These are phyloP conservation scores for Prunella vulgaris DNA, from an alignment of 257 asterid genomes.

Conservation along the genomic window DNA sequence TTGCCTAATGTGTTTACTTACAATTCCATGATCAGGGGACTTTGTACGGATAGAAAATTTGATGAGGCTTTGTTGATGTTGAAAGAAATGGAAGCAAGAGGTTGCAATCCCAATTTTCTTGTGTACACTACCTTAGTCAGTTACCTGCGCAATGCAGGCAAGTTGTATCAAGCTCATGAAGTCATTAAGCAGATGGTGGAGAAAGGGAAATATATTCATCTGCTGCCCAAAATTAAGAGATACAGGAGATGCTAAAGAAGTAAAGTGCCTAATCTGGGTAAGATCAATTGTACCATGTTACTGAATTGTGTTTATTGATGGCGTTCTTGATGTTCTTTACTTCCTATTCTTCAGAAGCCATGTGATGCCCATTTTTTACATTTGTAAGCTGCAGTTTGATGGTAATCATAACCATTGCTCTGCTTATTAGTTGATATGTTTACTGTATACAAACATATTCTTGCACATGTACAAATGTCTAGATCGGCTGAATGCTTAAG, in stretches of 20 bases:
- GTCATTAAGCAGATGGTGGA: constrained; percentile 76
- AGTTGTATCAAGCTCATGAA: constrained; percentile 68
- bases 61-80: constrained; percentile 80
- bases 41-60: constrained; percentile 67
- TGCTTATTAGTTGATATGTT: not conserved
- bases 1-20: constrained; percentile 92
- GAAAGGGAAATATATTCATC: constrained; percentile 68
- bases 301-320: constrained; percentile 16
- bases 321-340: constrained; percentile 2
- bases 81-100: constrained; percentile 82
- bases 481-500: not conserved
- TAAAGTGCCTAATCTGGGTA: not conserved
- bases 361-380: too few species aligned
- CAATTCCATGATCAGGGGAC: constrained; percentile 91
- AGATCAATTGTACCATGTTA: constrained; percentile 17
- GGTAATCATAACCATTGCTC: too few species aligned
- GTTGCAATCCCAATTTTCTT: constrained; percentile 87
- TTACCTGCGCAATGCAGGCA: constrained; percentile 75
- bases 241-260: constrained; percentile 57
- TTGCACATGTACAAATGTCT: not conserved
- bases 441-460: not conserved
- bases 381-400: constrained; percentile 8
- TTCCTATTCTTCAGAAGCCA: not conserved
- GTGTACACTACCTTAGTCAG: constrained; percentile 89
- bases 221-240: constrained; percentile 61